Base-by-base conservation (phyloP, 352 stramenopile genomes). In the Phytophthora melonis region DNA sequence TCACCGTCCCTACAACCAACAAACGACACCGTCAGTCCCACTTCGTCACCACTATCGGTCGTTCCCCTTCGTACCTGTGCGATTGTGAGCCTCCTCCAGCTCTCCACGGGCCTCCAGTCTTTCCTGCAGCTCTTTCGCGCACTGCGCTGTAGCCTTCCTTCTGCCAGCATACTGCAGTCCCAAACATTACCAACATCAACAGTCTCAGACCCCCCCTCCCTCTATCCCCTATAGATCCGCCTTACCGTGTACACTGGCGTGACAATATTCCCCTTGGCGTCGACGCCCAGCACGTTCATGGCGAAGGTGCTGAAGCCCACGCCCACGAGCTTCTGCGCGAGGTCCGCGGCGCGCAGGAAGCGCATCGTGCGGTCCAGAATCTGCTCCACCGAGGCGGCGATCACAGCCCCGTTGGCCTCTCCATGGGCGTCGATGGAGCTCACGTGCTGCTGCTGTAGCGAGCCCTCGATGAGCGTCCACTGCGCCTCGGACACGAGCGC, bases 271-370 rank as follows among this genome's bases (percentile, higher is more conserved):
- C 94, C 94, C 57, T 80, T 74, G 5, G 47, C 41, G 75, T 98
- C 84, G 0, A 98, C 70, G 7, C 92, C 95, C 18, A 98, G 68
- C 13, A 99, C 58, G 64, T 98, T 98, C 94, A 99, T 98, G 1
- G 88, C 94, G 77, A 98, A 98, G 32, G 87, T 92, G 62, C 91
- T 97, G 75, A 99, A 98, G 57, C 94, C 95, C 32, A 99, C 80
- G 9, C 85, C 91, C 16, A 88, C 66, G 21, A 98, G 75, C 16
- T 71, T 71, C 41, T 83, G 57, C 7, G 64, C 68, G 14, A 94
- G 71, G 10, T 80, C 62, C n/a, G 67, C 68, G 9, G 63, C 70
- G 16, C 87, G 80, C 14, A 96, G 63, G 56, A 91, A 93, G 13
- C 49, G 58, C 25, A 94, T 69, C 50, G 78, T 79, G 11, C 49